Base-by-base conservation (phyloP, 306 rosid species). In the Acacia melanoxylon region DNA sequence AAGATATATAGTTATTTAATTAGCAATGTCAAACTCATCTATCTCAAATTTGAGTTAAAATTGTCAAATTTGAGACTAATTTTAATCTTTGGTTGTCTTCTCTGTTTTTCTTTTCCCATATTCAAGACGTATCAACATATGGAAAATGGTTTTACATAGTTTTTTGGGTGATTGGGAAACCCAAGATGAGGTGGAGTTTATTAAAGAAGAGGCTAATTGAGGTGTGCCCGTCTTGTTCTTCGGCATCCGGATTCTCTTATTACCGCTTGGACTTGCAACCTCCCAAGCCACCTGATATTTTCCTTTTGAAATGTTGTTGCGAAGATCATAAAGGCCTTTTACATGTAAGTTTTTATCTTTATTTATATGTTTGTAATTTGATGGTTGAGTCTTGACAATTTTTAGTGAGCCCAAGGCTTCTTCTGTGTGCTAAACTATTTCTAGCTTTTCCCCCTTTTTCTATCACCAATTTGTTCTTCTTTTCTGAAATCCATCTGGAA, bases 111-210 rank as follows among this genome's bases (percentile, higher is more conserved):
- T 33, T 74, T 76, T 86, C 35, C 0, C 76, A 56, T 33, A 74
- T 71, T 89, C 89, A 83, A 95, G 99, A 95, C 72, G 88, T 95
- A 13, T 89, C 98, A 8, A 95, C 99, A 24, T 98, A 95, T 83
- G 99, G 99, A 42, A 95, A 89, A 79, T 95, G 99, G 99, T 95
- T 98, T 85, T 95, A 87, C 86, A 15, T 95, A 70, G 94, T 95
- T 77, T 88, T 95, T 76, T 93, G 98, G 99, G 98, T 95, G 81
- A 69, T 86, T 68, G 98, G 96, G 58, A 91, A 85, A 25, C 77
- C 93, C 15, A 86, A 81, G 75, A 95, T 98, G 27, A 88, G 91
- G 87, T 95, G 99, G 99, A 81, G 74, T 78, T 88, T 90, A 87
- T 86, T 95, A 89, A 92, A 92, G 90, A 91, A 86, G 81, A 92